Evolutionary conservation across 192 early-diverging fungal species (phyloP), one percentile per base, ranked within the genome.

Genomic region (Phycomyces nitens): DNA sequence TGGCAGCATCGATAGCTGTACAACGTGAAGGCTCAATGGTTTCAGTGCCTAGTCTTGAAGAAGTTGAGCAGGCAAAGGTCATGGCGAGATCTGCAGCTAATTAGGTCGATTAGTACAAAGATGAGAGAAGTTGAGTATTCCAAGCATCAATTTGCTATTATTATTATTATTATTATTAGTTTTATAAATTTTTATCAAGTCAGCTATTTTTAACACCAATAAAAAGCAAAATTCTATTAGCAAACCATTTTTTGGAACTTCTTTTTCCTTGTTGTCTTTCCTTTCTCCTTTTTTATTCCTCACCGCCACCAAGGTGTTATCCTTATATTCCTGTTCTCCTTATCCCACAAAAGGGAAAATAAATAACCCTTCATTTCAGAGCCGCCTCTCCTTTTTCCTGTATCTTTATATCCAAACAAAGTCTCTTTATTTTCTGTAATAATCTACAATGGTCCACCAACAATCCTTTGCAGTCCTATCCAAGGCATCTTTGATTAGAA

Each of bases 1-100:
- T 80, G 54, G 90, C 90, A 8, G 82, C 84, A 1, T 86, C 86
- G 3, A 73, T 92, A 58, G 71, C 86, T 39, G 89, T 89, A 8
- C 77, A 85, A 66, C 73, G 59, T 14, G 74, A 80, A 21, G 90
- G 90, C 2, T 81, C 90, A 16, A 88, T 89, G 82, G 75, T 76
- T 21, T 84, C 85, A 26, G 82, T 89, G 22, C 90, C 90, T 49
- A 26, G 72, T 18, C 66, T 77, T 27, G 64, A 47, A 24, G 73
- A 80, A 23, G 83, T 85, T 20, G 51, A 38, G 29, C 50, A 73
- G 20, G 10, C 14, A 27, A 14, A 47, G 44, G n/a, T n/a, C n/a
- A n/a, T n/a, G n/a, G n/a, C n/a, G n/a, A n/a, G n/a, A n/a, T n/a
- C n/a, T n/a, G n/a, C n/a, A n/a, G n/a, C n/a, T n/a, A n/a, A n/a